Conservation (phyloP, 169 alveolate genomes). For the Eimeria necatrix region DNA sequence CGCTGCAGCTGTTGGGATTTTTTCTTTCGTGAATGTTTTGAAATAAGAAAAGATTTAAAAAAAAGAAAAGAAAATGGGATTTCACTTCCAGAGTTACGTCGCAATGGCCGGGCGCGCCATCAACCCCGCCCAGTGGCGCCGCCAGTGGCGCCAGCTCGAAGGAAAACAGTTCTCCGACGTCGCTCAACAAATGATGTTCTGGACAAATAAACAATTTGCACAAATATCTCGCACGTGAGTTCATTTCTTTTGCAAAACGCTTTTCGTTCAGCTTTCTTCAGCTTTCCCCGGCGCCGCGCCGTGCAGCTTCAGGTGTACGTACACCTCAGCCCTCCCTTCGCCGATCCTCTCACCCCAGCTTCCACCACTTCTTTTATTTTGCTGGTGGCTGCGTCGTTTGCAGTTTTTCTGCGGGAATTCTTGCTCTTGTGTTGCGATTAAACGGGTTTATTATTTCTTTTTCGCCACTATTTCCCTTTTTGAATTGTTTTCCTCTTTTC, state of each 20-base stretch:
- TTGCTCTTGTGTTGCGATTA: neutral
- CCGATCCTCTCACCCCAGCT: neutral
- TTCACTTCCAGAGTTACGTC: constrained; percentile 57
- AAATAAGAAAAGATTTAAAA: neutral
- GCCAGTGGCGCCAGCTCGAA: constrained; percentile 28
- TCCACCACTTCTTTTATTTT: neutral
- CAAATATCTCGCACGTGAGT: constrained; percentile 59
- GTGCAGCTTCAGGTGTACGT: neutral
- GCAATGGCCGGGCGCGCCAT: constrained; percentile 75
- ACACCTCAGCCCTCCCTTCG: neutral
- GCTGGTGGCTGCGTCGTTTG: neutral
- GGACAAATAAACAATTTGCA: constrained; percentile 73
- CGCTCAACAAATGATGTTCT: neutral
- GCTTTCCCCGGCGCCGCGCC: neutral
- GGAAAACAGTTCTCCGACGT: constrained; percentile 29
- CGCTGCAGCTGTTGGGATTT: neutral
- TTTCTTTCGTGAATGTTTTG: neutral
- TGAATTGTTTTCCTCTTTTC: neutral
- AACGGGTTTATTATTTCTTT: neutral
- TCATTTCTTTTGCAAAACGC: neutral
- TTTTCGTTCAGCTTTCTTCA: neutral
- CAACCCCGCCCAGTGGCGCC: constrained; percentile 66
- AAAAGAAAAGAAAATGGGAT: constrained; percentile 26
- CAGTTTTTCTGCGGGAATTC: neutral
- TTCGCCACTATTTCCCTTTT: neutral